Conservation (phyloP, 345 rosid genomes). For the Viola odorata region DNA sequence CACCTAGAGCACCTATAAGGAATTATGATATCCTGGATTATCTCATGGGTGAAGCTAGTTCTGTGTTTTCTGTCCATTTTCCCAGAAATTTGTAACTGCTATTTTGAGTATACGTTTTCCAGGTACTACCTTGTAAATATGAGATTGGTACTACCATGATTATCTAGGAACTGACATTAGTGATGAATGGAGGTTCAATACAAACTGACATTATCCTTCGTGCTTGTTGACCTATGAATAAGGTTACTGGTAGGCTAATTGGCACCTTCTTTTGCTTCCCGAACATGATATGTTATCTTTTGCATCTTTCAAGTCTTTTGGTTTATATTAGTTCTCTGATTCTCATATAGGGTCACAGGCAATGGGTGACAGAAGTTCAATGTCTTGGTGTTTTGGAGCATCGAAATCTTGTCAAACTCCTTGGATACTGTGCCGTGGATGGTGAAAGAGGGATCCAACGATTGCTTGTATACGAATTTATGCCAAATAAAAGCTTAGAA, state of each 20-base stretch:
- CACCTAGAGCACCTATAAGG: too few species aligned
- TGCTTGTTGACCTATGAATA: background rate
- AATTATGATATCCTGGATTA: too few species aligned
- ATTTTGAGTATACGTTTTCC: too few species aligned
- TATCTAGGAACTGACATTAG: too few species aligned
- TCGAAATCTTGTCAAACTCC: slow-evolving; percentile 73
- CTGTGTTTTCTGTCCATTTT: too few species aligned
- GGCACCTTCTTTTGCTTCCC: background rate
- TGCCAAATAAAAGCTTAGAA: slow-evolving; percentile 77
- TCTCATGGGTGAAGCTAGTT: too few species aligned
- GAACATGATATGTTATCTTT: background rate
- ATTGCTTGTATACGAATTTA: slow-evolving; percentile 70
- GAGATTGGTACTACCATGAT: too few species aligned
- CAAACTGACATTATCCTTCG: background rate
- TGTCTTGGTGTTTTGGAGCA: slow-evolving; percentile 79
- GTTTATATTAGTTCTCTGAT: background rate
- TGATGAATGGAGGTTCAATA: background rate
- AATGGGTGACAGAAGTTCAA: slow-evolving; percentile 90
- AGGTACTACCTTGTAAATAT: too few species aligned
- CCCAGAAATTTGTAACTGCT: too few species aligned
- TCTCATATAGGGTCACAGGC: slow-evolving; percentile 69
- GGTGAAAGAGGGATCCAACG: slow-evolving; percentile 70
- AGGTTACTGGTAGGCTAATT: background rate
- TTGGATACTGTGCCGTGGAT: slow-evolving; percentile 76
- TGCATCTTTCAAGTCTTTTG: background rate